phyloP scores from a whole-genome alignment of 306 rosid species.

The Corylus heterophylla region DNA sequence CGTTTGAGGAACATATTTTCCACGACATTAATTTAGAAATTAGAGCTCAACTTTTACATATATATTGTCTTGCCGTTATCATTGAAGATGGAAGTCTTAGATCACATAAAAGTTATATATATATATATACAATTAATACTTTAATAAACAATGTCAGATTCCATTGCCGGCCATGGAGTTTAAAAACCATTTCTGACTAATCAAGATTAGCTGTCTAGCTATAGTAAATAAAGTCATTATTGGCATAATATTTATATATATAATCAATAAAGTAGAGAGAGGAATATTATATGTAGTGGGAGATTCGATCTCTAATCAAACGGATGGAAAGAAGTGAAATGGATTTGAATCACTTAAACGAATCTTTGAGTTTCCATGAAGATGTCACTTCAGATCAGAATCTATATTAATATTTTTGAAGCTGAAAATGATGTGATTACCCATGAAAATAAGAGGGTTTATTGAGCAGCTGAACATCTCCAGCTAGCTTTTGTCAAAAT shows the following conservation, averaged over 20 bases:
- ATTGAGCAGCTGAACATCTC: neutral
- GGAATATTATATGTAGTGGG: neutral
- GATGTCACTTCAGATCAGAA: neutral
- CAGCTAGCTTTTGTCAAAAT: neutral
- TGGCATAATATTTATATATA: neutral
- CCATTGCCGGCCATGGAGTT: conserved; percentile 41
- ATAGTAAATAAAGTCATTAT: neutral
- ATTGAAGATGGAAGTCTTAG: neutral
- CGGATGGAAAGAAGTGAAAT: neutral
- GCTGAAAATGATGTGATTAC: neutral
- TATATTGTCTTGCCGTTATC: neutral
- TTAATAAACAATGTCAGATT: conserved; percentile 33
- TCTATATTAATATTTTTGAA: neutral
- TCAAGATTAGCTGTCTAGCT: conserved; percentile 2
- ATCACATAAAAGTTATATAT: neutral
- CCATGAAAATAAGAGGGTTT: neutral
- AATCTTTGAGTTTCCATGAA: neutral
- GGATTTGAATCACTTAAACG: neutral
- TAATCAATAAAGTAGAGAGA: neutral
- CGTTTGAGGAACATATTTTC: neutral
- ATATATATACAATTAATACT: neutral
- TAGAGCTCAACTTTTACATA: neutral
- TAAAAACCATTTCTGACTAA: neutral
- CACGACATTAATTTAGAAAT: neutral
- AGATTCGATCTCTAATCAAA: neutral